Conservation (phyloP, 2,329 filamentous ascomycete genomes). For the Clonostachys chloroleuca region DNA sequence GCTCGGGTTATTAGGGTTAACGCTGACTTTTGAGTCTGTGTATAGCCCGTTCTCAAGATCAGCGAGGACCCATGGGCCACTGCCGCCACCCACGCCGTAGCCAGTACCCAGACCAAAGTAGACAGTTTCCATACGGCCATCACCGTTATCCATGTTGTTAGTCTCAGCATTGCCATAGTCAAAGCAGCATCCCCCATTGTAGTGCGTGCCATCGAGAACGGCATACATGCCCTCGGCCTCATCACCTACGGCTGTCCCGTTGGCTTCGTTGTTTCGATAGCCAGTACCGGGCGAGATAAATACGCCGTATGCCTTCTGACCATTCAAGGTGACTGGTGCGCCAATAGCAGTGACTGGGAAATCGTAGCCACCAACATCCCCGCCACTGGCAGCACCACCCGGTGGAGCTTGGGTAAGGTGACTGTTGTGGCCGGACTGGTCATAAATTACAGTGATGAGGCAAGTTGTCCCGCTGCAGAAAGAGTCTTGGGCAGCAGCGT, state of each 20-base stretch:
- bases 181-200: constrained; percentile 52
- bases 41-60: constrained; percentile 66
- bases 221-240: constrained; percentile 56
- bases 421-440: constrained; percentile 58
- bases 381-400: constrained; percentile 50
- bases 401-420: constrained; percentile 57
- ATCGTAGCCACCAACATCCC: constrained; percentile 52
- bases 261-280: constrained; percentile 54
- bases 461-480: constrained; percentile 60
- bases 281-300: constrained; percentile 58
- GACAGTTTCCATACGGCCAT: constrained; percentile 66
- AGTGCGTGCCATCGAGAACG: constrained; percentile 55
- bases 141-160: constrained; percentile 47
- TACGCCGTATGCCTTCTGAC: constrained; percentile 59
- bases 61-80: constrained; percentile 64
- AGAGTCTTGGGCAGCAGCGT: constrained; percentile 53
- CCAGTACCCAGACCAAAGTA: constrained; percentile 27
- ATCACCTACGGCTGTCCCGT: constrained; percentile 49
- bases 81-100: constrained; percentile 55
- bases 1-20: constrained; percentile 48
- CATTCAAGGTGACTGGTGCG: constrained; percentile 57
- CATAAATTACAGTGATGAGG: constrained; percentile 60
- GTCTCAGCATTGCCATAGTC: constrained; percentile 56
- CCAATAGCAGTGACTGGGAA: constrained; percentile 54
- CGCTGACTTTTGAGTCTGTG: constrained; percentile 38